Percentiles rank a stretch among this genome's conserved stretches.
Evolutionary conservation across 495 filamentous ascomycete genomes (phyloP).

Genomic region (Tuber calosporum): DNA sequence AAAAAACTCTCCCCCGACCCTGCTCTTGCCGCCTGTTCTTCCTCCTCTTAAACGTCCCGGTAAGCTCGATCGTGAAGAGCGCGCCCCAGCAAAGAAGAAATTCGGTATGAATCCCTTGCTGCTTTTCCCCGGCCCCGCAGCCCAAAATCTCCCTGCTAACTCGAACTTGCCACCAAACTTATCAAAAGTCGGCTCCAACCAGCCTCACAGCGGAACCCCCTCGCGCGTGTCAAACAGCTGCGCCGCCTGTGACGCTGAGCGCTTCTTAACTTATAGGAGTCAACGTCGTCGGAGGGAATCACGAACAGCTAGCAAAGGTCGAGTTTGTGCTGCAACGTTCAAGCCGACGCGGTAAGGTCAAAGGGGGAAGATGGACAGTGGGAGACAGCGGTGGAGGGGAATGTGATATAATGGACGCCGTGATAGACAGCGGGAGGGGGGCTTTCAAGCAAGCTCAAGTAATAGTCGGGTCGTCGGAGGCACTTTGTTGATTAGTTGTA

Average conservation of each 20-base stretch:
- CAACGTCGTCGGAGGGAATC: background rate
- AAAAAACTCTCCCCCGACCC: background rate
- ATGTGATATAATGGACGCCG: background rate
- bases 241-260: background rate
- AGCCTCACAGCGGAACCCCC: background rate
- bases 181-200: background rate
- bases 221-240: background rate
- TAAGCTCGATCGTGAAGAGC: background rate
- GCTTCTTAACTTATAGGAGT: background rate
- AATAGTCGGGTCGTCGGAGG: background rate
- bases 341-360: background rate
- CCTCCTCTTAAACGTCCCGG: constrained; percentile 2
- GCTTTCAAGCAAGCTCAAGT: background rate
- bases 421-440: background rate
- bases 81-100: background rate
- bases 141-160: background rate
- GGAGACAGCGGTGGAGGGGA: background rate
- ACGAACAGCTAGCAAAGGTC: background rate
- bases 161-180: background rate
- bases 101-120: background rate
- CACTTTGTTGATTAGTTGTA: background rate
- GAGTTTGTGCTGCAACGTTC: background rate
- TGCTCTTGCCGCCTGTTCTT: background rate
- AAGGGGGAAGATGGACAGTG: background rate
- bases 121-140: background rate